Evolutionary conservation across 768 basidiomycete species (phyloP), one percentile per base, ranked within the genome.

Genomic region (Thelephora aurantiotincta): DNA sequence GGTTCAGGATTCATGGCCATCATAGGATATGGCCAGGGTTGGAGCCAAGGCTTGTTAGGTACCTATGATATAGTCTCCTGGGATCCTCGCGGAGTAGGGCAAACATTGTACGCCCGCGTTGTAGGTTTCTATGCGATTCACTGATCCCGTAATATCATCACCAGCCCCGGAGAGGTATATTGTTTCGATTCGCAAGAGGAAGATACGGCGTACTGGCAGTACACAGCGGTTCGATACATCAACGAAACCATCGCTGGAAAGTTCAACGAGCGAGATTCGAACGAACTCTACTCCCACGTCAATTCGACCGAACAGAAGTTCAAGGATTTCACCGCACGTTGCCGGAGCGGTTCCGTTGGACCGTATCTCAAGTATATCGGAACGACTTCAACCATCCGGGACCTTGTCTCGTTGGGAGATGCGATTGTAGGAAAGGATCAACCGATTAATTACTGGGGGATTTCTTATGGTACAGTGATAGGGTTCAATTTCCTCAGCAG

Each of bases 21-120:
- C 4, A 26, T 19, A 16, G 11, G 23, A 4, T 22, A 9, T 6
- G 33, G 43, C 14, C 16, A 20, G 1, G 13, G 20, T 5, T 34
- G 37, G 2, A 44, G 48, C 22, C 19, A 19, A 16, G 5, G 42
- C 14, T 48, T 44, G 0, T 44, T 44, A 13, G 50, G 50, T 2
- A 3, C 34, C 5, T 51, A 48, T 18, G 50, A 51, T 30, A 14
- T 51, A 16, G 50, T 51, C 30, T 48, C 44, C 44, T 51, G 50
- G 50, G 50, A 51, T 18, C 50, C 47, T 16, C 50, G 47, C 19
- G 50, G 50, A 5, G 50, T 51, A 11, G 51, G 51, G 5, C 51
- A 52, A 35, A 52, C 51, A n/a, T 52, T 43, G 51, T 52, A 14
- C 6, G 46, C 36, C 35, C 18, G 0, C 18, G 4, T 12, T 9